These are phyloP conservation scores for Heimioporus sp. DNA, from an alignment of 768 basidiomycete species.

Conservation along the genomic window DNA sequence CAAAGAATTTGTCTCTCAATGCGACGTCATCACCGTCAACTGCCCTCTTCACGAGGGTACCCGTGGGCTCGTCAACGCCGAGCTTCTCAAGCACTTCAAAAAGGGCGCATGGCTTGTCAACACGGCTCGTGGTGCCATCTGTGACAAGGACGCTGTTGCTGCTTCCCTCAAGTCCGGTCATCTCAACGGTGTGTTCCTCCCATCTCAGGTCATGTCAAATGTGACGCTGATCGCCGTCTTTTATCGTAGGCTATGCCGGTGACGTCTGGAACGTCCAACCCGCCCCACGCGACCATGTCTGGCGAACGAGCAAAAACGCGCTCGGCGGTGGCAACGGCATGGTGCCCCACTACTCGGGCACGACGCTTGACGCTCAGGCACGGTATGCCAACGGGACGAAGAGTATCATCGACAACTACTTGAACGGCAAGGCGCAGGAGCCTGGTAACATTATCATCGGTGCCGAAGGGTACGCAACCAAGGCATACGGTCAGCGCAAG, in stretches of 20 bases:
- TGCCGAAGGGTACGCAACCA: conserved; percentile 51
- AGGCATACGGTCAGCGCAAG: conserved; percentile 38
- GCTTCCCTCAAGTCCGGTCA: conserved; percentile 73
- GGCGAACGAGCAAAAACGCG: conserved; percentile 79
- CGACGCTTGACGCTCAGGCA: conserved; percentile 82
- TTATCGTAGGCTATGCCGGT: conserved; percentile 29
- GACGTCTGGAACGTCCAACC: conserved; percentile 90
- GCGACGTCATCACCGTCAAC: conserved; percentile 81
- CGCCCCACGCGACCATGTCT: conserved; percentile 79
- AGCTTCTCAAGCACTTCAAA: conserved; percentile 82
- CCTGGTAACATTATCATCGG: conserved; percentile 81
- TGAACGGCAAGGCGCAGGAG: conserved; percentile 61
- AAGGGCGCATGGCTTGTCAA: conserved; percentile 90
- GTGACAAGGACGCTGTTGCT: conserved; percentile 77
- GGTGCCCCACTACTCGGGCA: conserved; percentile 84
- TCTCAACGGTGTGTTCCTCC: conserved; percentile 46
- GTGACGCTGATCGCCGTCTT: neutral
- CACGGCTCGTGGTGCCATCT: conserved; percentile 88
- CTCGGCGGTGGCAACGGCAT: conserved; percentile 85
- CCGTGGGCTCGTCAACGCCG: conserved; percentile 71
- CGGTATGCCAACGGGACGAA: conserved; percentile 75
- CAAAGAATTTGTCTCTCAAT: conserved; percentile 55
- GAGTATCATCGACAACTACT: conserved; percentile 70
- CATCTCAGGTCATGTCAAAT: too few species aligned
- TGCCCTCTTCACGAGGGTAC: conserved; percentile 85